phyloP scores from a whole-genome alignment of 768 basidiomycete species.

The Tremella yokohamensis region DNA sequence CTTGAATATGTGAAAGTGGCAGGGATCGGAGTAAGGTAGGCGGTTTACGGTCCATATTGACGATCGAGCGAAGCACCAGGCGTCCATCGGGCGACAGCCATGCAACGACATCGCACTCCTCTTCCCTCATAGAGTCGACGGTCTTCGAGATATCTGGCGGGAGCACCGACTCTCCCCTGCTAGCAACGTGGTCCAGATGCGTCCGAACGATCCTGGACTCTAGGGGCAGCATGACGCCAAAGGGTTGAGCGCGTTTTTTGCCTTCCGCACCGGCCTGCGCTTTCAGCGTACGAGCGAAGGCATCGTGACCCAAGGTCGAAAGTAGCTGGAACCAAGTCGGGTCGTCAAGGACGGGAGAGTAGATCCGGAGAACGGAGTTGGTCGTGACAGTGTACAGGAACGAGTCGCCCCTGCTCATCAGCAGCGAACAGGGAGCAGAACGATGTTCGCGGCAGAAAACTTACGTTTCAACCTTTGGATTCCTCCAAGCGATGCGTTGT shows the following conservation, averaged over 20 bases:
- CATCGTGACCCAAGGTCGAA: slow-evolving; percentile 67
- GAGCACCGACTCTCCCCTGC: neutral
- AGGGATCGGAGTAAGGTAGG: slow-evolving; percentile 54
- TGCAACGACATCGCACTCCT: slow-evolving; percentile 42
- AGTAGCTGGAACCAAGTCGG: slow-evolving; percentile 81
- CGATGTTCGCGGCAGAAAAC: slow-evolving; percentile 4
- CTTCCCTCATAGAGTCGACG: slow-evolving; percentile 21
- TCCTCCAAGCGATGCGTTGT: slow-evolving; percentile 41
- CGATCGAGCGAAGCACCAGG: slow-evolving; percentile 30
- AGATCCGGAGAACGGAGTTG: slow-evolving; percentile 77
- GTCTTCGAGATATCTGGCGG: slow-evolving; percentile 24
- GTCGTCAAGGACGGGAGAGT: slow-evolving; percentile 79
- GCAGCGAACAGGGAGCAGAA: neutral
- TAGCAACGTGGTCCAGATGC: slow-evolving; percentile 50
- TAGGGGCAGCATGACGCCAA: slow-evolving; percentile 58
- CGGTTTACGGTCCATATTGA: slow-evolving; percentile 78
- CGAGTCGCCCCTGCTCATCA: slow-evolving; percentile 31
- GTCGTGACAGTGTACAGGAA: slow-evolving; percentile 74
- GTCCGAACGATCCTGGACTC: slow-evolving; percentile 57
- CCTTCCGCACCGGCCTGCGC: neutral
- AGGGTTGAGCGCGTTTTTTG: neutral
- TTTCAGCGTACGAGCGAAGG: slow-evolving; percentile 56
- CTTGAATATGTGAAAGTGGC: slow-evolving; percentile 13
- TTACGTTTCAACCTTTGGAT: slow-evolving; percentile 20
- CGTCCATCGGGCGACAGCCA: slow-evolving; percentile 36